Evolutionary conservation across 805 yeast genomes (phyloP), one percentile per base, ranked within the genome.

Genomic region (Diddensiella caesifluorescens): DNA sequence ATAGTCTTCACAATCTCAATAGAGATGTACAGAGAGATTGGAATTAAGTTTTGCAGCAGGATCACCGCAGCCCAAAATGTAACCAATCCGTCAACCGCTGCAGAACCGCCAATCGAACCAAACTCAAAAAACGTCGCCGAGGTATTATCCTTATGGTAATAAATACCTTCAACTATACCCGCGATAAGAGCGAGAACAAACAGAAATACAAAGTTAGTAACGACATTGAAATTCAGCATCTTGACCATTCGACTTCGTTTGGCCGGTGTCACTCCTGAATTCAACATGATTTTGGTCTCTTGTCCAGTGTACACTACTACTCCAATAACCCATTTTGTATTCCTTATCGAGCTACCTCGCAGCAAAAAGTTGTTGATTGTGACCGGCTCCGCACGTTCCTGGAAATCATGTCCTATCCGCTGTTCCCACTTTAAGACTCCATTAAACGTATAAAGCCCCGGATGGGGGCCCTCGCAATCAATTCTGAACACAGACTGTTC

Each of bases 281-380:
- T 83, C 47, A 84, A 63, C 80, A 83, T 79, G 45, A 84, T 80
- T 61, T 83, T 84, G 7, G 88, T 71, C 53, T 83, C 90, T 27
- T 62, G 58, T 42, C 94, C 94, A 2, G 94, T 83, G 57, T 80
- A 82, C n/a, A 80, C 70, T 4, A 80, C 89, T 20, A 78, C 58
- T 20, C 90, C 87, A 42, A 84, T 68, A 2, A 70, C 83, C 88
- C 89, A 83, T 49, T 76, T 75, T 2, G 90, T 80, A 60, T 83
- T 83, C 58, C 90, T 68, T 45, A 83, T 65, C 5, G 83, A 72
- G 31, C 80, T 76, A 4, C 92, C 94, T 61, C 94, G 70, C 37
- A 84, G 70, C 32, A 84, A 62, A 38, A 82, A 64, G 55, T 82
- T 83, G 46, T 79, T 76, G 48, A 73, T 73, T 7, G 75, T 68